Conservation (phyloP, 176 grass and related monocot species). For the Oryza longistaminata region DNA sequence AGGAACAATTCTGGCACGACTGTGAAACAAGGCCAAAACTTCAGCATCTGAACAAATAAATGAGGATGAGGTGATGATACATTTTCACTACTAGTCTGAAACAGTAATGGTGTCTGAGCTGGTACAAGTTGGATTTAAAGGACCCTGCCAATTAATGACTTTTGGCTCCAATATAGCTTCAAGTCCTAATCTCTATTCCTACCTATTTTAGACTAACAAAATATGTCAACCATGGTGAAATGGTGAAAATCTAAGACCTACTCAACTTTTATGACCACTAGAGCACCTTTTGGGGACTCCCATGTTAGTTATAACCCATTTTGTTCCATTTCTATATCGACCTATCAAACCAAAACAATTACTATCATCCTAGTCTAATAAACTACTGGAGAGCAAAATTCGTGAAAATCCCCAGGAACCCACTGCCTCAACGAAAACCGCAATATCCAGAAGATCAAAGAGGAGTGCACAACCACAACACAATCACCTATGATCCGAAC, state of each 20-base stretch:
- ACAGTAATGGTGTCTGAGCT: neutral
- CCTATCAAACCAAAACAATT: neutral
- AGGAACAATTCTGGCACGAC: neutral
- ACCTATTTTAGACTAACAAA: neutral
- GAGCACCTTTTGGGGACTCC: neutral
- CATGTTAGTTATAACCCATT: neutral
- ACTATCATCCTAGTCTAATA: neutral
- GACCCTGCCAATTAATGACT: neutral
- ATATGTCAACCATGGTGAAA: neutral
- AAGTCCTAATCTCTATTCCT: neutral
- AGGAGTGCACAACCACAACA: neutral
- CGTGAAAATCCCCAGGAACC: neutral
- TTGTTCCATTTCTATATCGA: neutral
- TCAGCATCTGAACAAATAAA: neutral
- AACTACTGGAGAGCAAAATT: neutral
- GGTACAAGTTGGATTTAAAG: constrained; percentile 11
- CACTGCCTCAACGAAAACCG: neutral
- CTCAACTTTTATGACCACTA: neutral
- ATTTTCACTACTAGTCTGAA: neutral
- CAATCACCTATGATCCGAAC: neutral
- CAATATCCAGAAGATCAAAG: neutral
- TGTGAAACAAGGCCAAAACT: neutral
- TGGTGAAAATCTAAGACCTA: neutral
- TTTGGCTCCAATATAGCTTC: neutral
- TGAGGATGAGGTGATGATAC: neutral